Percentiles rank a stretch among this genome's conserved stretches.
These are phyloP conservation scores for Dendrothele bispora DNA, from an alignment of 768 basidiomycete genomes.

Conservation along the genomic window DNA sequence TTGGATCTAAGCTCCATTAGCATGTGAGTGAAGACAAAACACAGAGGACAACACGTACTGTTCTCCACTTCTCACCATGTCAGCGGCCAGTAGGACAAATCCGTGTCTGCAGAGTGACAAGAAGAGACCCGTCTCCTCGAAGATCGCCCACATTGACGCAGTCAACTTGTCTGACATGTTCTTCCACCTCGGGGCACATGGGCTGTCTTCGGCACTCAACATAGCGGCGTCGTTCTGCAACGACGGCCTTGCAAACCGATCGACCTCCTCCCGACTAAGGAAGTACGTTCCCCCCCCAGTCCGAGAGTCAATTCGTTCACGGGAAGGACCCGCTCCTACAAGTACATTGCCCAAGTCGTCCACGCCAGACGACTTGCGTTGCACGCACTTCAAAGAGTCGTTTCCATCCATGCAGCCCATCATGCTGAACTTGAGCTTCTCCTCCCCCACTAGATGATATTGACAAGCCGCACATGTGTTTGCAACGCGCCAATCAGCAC, in stretches of 20 bases:
- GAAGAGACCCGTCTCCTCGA: slow-evolving; percentile 23
- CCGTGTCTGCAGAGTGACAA: slow-evolving; percentile 23
- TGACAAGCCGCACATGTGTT: slow-evolving; percentile 15
- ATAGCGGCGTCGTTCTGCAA: background rate
- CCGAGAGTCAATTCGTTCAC: slow-evolving; percentile 13
- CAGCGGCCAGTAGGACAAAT: slow-evolving; percentile 16
- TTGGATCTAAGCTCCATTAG: slow-evolving; percentile 13
- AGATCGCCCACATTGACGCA: slow-evolving; percentile 18
- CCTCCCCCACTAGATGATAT: slow-evolving; percentile 10
- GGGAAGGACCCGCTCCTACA: background rate
- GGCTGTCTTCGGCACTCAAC: slow-evolving; percentile 3
- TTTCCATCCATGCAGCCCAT: slow-evolving; percentile 17
- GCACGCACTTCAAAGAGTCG: slow-evolving; percentile 11
- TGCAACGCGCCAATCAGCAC: slow-evolving; percentile 11
- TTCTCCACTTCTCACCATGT: slow-evolving; percentile 27
- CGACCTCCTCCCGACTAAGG: slow-evolving; percentile 16
- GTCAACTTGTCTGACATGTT: slow-evolving; percentile 12
- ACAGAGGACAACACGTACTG: slow-evolving; percentile 15
- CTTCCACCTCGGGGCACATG: slow-evolving; percentile 17
- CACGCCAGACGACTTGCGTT: background rate
- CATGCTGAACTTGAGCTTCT: background rate
- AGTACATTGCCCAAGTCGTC: background rate
- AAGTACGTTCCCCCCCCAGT: slow-evolving; percentile 16
- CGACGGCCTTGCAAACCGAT: slow-evolving; percentile 18
- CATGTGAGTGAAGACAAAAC: background rate